phyloP scores from a whole-genome alignment of 1,139 yeast genomes.

The Lodderomyces margitis region DNA sequence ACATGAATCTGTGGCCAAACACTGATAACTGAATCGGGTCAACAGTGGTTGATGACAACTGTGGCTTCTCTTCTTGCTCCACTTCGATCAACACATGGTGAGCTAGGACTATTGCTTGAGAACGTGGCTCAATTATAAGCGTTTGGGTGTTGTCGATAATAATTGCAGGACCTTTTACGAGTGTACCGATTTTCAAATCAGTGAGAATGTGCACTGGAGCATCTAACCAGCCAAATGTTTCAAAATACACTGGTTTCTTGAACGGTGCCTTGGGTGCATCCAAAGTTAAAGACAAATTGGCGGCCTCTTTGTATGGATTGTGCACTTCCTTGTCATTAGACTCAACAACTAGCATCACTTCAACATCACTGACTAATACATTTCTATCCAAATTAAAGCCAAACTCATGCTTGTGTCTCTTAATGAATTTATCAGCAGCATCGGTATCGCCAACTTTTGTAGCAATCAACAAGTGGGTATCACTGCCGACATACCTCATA shows the following conservation, averaged over 20 bases:
- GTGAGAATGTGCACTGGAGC: slow-evolving; percentile 54
- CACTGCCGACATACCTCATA: slow-evolving; percentile 84
- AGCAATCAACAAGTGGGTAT: slow-evolving; percentile 72
- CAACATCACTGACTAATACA: slow-evolving; percentile 78
- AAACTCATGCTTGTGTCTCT: slow-evolving; percentile 37
- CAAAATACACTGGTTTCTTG: slow-evolving; percentile 28
- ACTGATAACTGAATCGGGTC: slow-evolving; percentile 76
- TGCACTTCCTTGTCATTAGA: slow-evolving; percentile 27
- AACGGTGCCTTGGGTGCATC: slow-evolving; percentile 9
- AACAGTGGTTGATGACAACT: slow-evolving; percentile 31
- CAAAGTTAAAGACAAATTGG: slow-evolving; percentile 12
- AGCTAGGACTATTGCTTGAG: slow-evolving; percentile 60
- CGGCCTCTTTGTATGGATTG: slow-evolving; percentile 37
- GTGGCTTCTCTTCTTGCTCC: slow-evolving; percentile 25
- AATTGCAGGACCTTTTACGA: slow-evolving; percentile 74
- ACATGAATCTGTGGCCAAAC: slow-evolving; percentile 83
- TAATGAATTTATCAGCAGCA: slow-evolving; percentile 29
- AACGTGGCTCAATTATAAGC: slow-evolving; percentile 69
- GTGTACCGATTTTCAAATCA: slow-evolving; percentile 50
- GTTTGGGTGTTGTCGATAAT: slow-evolving; percentile 88
- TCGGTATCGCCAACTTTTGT: slow-evolving; percentile 20
- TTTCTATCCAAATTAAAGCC: slow-evolving; percentile 43
- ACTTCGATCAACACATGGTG: slow-evolving; percentile 46
- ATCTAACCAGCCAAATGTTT: slow-evolving; percentile 42
- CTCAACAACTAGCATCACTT: slow-evolving; percentile 47